Percentiles rank a stretch among this genome's conserved stretches.
Conservation (phyloP, 1,139 yeast genomes). For the Yamadazyma conglobata region DNA sequence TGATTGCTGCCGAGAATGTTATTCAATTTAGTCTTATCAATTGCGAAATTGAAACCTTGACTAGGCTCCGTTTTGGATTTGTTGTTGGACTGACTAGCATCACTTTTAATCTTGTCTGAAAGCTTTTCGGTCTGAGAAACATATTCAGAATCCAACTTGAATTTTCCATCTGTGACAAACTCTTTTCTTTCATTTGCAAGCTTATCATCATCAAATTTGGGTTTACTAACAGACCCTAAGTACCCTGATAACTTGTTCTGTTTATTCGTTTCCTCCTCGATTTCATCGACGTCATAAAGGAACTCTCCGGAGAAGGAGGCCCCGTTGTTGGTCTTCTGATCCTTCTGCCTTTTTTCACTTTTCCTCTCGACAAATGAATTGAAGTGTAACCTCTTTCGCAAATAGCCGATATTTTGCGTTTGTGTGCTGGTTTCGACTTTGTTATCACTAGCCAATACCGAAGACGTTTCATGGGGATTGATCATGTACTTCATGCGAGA, state of each 20-base stretch:
- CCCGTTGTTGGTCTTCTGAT: conserved; percentile 17
- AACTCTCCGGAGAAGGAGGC: conserved; percentile 37
- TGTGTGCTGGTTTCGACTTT: conserved; percentile 44
- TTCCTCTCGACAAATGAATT: conserved; percentile 15
- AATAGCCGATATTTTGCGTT: conserved; percentile 32
- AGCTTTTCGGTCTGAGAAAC: conserved; percentile 23
- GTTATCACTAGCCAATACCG: conserved; percentile 16
- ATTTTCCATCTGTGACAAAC: conserved; percentile 9
- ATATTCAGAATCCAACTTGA: conserved; percentile 28
- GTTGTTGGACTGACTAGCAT: conserved; percentile 17
- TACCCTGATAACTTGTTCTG: conserved; percentile 25
- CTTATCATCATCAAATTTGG: conserved; percentile 18
- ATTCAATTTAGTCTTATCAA: conserved; percentile 25
- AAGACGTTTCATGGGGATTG: conserved; percentile 39
- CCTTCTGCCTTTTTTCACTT: conserved; percentile 14
- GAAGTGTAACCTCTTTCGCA: conserved; percentile 26
- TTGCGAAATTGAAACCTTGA: conserved; percentile 36
- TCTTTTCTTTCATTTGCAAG: conserved; percentile 8
- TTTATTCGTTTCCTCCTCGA: conserved; percentile 6
- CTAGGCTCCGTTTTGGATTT: conserved; percentile 27
- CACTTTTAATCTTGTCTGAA: conserved; percentile 29
- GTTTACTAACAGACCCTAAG: conserved; percentile 30
- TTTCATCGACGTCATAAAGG: conserved; percentile 29
- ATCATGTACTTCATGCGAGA: conserved; percentile 36
- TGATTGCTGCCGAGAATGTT: conserved; percentile 17